Conservation (phyloP, 2,329 filamentous ascomycete genomes). For the Penicillium sp. region DNA sequence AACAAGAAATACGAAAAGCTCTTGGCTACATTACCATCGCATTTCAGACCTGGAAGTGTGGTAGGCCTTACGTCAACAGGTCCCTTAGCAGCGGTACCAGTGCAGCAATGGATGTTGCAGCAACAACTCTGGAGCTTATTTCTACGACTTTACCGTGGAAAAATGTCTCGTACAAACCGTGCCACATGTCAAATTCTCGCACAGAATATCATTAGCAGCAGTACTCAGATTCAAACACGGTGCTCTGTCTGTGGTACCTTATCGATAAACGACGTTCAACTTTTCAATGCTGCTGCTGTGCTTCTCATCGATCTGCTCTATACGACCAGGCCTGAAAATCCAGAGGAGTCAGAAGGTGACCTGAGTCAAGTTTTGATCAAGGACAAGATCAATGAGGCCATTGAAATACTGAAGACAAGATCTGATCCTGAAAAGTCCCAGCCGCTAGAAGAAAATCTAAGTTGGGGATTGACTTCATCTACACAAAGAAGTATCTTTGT, state of each 20-base stretch:
- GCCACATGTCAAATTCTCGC: slow-evolving; percentile 9
- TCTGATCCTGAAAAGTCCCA: neutral
- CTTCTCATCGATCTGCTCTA: slow-evolving; percentile 1
- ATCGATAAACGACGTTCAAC: slow-evolving; percentile 3
- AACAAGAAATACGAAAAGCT: slow-evolving; percentile 11
- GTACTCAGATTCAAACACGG: slow-evolving; percentile 5
- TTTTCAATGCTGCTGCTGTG: neutral
- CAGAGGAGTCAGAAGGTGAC: neutral
- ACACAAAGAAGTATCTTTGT: neutral
- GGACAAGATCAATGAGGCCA: slow-evolving; percentile 10
- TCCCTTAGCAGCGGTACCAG: slow-evolving; percentile 13
- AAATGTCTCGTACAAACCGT: neutral
- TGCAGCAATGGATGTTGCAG: slow-evolving; percentile 18
- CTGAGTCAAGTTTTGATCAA: slow-evolving; percentile 7
- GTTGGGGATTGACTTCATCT: neutral
- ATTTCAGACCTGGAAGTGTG: slow-evolving; percentile 13
- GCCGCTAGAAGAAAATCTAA: neutral
- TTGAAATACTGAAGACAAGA: slow-evolving; percentile 7
- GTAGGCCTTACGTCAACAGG: slow-evolving; percentile 13
- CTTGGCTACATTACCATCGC: slow-evolving; percentile 4
- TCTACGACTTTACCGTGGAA: slow-evolving; percentile 12
- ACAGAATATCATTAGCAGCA: slow-evolving; percentile 11
- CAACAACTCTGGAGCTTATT: slow-evolving; percentile 20
- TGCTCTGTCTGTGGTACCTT: slow-evolving; percentile 11
- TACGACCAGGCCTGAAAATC: neutral